Evolutionary conservation across 306 rosid species (phyloP), one percentile per base, ranked within the genome.

Genomic region (Hippophae rhamnoides): DNA sequence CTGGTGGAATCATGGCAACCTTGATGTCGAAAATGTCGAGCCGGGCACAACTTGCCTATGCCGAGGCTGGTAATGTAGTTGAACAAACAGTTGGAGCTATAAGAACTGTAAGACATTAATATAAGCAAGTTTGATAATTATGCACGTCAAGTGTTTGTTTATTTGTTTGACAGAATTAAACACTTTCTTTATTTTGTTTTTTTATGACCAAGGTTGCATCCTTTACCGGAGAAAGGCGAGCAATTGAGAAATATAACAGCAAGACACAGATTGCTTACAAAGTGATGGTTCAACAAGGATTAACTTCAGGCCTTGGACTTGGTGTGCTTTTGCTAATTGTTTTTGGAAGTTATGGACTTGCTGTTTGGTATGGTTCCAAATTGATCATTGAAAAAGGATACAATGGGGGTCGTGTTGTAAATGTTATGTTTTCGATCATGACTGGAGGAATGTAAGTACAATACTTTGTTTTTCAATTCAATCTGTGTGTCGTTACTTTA

Each of bases 351-450:
- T 89, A 89, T 50, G 94, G 80, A 46, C 88, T 89, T 55, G 90
- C 96, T 40, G 43, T 81, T 56, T 85, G 94, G 90, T 89, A 83
- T 65, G 96, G 96, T 65, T 79, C 90, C 67, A 79, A 77, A 72
- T 75, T 85, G 41, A 76, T 89, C 41, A 43, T 85, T 23, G 76
- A 79, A 31, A 65, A 52, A 45, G 94, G 86, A 61, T 85, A 81
- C 72, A 69, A 47, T 43, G 96, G 96, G 18, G 96, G 94, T 68
- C 67, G 67, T 5, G 79, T 89, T 65, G 44, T 85, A 27, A 81
- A 74, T 52, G 72, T 89, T 50, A 67, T 89, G 10, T 60, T 83
- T 48, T 75, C 89, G 10, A 61, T 89, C 54, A 79, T 89, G 96
- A 74, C 77, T 1, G 94, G 96, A 43, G 96, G 96, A 69, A 69